Percentiles rank a stretch among this genome's conserved stretches.
phyloP scores from a whole-genome alignment of 2,329 filamentous ascomycete genomes.

The Nigrograna mackinnonii region DNA sequence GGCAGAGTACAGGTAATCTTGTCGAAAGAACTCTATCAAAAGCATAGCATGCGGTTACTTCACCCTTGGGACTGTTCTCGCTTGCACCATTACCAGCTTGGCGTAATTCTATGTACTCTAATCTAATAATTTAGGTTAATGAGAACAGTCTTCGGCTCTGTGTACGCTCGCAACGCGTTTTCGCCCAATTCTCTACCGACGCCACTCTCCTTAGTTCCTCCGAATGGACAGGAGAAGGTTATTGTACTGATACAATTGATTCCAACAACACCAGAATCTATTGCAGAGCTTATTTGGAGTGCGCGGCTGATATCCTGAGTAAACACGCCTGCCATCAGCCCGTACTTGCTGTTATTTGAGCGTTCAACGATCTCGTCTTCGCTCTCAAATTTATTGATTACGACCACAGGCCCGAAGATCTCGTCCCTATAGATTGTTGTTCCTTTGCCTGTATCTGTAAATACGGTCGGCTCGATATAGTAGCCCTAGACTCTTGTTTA shows the following conservation, averaged over 20 bases:
- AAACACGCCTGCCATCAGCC: constrained; percentile 3
- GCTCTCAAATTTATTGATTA: constrained; percentile 60
- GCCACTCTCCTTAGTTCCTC: constrained; percentile 3
- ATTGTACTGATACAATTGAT: constrained; percentile 2
- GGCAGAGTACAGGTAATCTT: no score
- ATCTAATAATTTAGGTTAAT: constrained; percentile 1
- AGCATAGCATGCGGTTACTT: no score
- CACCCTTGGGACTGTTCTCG: no score
- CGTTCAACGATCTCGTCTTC: constrained; percentile 38
- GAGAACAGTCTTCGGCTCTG: constrained; percentile 2
- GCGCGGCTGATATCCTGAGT: constrained; percentile 3
- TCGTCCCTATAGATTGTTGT: constrained; percentile 59
- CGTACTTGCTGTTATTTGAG: constrained; percentile 18
- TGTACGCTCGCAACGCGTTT: constrained; percentile 8
- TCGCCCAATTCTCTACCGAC: constrained; percentile 2
- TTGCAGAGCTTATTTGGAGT: neutral
- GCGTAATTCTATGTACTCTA: no score
- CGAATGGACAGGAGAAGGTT: constrained; percentile 1
- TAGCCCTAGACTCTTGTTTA: constrained; percentile 18
- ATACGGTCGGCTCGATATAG: constrained; percentile 60
- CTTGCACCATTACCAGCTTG: no score
- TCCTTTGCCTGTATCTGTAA: constrained; percentile 57
- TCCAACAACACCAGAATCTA: constrained; percentile 2
- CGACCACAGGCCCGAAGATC: constrained; percentile 64
- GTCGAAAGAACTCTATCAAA: no score